Evolutionary conservation across 2,329 filamentous ascomycete species (phyloP).

Genomic region (Exophiala viscosa): DNA sequence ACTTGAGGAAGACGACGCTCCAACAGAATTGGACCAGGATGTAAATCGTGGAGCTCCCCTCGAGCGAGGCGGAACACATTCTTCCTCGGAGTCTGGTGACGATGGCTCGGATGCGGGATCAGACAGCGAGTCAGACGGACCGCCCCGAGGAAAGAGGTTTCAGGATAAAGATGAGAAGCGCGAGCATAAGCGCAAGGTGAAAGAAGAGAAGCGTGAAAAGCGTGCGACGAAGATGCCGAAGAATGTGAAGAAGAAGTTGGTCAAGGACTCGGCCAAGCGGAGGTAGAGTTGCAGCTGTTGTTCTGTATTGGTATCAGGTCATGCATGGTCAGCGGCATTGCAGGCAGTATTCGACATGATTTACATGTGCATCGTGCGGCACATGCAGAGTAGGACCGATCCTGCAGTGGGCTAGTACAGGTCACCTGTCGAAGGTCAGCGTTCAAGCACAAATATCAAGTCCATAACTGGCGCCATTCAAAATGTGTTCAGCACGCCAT

Average conservation of each 20-base stretch:
- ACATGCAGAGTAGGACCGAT: no score
- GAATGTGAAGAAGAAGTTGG: slow-evolving; percentile 85
- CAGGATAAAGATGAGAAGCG: slow-evolving; percentile 89
- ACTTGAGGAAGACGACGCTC: slow-evolving; percentile 36
- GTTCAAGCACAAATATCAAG: no score
- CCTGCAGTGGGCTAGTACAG: no score
- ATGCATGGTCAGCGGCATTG: no score
- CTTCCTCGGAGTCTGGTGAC: slow-evolving; percentile 37
- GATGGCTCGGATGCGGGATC: slow-evolving; percentile 35
- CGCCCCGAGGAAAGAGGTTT: slow-evolving; percentile 76
- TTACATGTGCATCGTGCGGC: no score
- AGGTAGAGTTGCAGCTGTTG: slow-evolving; percentile 8
- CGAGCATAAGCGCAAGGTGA: slow-evolving; percentile 83
- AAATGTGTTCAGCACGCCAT: no score
- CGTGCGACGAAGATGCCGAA: slow-evolving; percentile 95
- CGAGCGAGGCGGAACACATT: background rate
- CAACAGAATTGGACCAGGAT: slow-evolving; percentile 39
- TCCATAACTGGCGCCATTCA: no score
- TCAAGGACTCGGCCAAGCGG: slow-evolving; percentile 59
- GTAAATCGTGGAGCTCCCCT: slow-evolving; percentile 23
- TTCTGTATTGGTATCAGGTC: no score
- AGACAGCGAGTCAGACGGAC: slow-evolving; percentile 51
- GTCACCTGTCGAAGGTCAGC: no score
- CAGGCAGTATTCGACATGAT: no score
- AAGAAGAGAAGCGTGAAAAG: slow-evolving; percentile 93